Evolutionary conservation across 2,329 filamentous ascomycete genomes (phyloP).

Genomic region (Stagonosporopsis chrysanthemi): DNA sequence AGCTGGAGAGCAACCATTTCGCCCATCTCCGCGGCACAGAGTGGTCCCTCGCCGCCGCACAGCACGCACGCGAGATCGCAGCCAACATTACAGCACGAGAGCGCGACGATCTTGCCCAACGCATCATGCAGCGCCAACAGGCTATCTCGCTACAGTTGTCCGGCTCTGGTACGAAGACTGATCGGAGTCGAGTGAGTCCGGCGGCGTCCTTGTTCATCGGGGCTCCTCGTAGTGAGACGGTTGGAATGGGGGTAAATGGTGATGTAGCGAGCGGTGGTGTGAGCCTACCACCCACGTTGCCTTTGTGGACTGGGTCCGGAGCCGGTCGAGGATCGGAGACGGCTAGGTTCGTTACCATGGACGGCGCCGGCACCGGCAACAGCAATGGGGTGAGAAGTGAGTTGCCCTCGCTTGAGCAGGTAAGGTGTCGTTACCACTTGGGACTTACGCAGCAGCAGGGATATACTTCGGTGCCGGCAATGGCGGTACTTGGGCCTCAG

Average conservation of each 20-base stretch:
- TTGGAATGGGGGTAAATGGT: background rate
- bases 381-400: background rate
- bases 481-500: background rate
- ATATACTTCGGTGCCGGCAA: background rate
- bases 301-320: no score
- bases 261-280: no score
- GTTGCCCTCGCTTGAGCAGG: background rate
- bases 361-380: background rate
- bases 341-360: no score
- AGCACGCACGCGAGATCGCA: constrained; percentile 5
- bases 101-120: background rate
- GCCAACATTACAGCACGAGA: background rate
- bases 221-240: background rate
- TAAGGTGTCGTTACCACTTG: background rate
- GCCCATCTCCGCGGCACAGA: background rate
- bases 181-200: background rate
- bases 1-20: background rate
- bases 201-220: background rate
- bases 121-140: constrained; percentile 1
- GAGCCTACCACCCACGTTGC: no score
- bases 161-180: background rate
- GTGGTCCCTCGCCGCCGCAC: constrained; percentile 2
- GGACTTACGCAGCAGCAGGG: background rate
- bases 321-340: no score
- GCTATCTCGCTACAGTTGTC: background rate